These are phyloP conservation scores for Cyphellophora attinorum DNA, from an alignment of 2,329 filamentous ascomycete species.

Conservation along the genomic window DNA sequence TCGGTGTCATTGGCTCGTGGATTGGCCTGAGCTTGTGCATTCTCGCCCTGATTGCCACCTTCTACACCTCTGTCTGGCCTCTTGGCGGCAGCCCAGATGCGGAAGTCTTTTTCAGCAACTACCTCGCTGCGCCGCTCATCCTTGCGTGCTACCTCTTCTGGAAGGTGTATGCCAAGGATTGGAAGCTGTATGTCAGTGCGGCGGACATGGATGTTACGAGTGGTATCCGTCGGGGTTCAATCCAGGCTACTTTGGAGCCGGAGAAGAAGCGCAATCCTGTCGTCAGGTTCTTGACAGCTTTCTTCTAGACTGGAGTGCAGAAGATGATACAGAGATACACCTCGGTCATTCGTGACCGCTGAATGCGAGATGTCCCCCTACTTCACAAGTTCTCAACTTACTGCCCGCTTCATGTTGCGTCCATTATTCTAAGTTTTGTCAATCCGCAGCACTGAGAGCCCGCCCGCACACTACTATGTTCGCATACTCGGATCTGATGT, in stretches of 20 bases:
- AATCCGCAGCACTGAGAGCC: too few relatives aligned
- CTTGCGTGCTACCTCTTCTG: slow-evolving; percentile 30
- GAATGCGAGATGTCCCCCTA: too few relatives aligned
- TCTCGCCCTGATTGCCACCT: slow-evolving; percentile 70
- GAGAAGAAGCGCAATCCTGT: slow-evolving; percentile 1
- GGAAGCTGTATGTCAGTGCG: slow-evolving; percentile 11
- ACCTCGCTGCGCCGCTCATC: slow-evolving; percentile 38
- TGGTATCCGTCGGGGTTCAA: slow-evolving; percentile 11
- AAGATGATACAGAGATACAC: too few relatives aligned
- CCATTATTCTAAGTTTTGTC: too few relatives aligned
- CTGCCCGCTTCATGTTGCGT: too few relatives aligned
- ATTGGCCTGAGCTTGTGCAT: slow-evolving; percentile 67
- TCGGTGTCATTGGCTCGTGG: slow-evolving; percentile 71
- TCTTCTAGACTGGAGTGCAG: too few relatives aligned
- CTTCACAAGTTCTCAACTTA: too few relatives aligned
- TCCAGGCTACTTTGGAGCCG: slow-evolving; percentile 2
- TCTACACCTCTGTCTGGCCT: slow-evolving; percentile 80
- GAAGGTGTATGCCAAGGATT: slow-evolving; percentile 22
- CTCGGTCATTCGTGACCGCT: too few relatives aligned
- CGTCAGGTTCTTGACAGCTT: slow-evolving; percentile 2
- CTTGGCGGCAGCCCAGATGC: slow-evolving; percentile 38
- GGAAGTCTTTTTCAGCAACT: slow-evolving; percentile 35
- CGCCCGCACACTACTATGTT: too few relatives aligned
- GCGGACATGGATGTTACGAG: slow-evolving; percentile 13
- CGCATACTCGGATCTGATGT: too few relatives aligned